Conservation (phyloP, 768 basidiomycete genomes). For the Mycena amicta region DNA sequence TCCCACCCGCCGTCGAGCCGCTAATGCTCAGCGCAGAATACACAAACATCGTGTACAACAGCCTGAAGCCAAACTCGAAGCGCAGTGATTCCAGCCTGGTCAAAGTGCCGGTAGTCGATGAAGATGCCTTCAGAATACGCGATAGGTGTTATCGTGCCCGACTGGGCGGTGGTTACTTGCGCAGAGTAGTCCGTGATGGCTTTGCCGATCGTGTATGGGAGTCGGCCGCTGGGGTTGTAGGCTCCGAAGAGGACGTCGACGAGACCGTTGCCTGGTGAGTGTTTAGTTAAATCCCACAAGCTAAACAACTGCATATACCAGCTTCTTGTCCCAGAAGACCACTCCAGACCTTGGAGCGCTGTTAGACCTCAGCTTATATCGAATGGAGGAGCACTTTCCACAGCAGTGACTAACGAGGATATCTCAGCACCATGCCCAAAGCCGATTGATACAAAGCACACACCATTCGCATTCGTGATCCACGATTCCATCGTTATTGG, state of each 20-base stretch:
- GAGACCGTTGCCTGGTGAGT: slow-evolving; percentile 50
- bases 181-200: slow-evolving; percentile 57
- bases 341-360: slow-evolving; percentile 43
- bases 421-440: background rate
- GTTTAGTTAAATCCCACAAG: background rate
- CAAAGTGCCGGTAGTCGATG: slow-evolving; percentile 63
- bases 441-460: background rate
- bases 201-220: slow-evolving; percentile 59
- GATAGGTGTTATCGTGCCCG: slow-evolving; percentile 45
- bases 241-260: slow-evolving; percentile 61
- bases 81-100: slow-evolving; percentile 48
- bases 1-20: slow-evolving; percentile 44
- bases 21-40: slow-evolving; percentile 48
- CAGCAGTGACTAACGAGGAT: slow-evolving; percentile 34
- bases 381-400: slow-evolving; percentile 28
- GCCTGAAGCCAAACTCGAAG: slow-evolving; percentile 53
- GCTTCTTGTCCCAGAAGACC: slow-evolving; percentile 67
- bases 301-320: slow-evolving; percentile 33
- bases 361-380: too few relatives aligned
- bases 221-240: slow-evolving; percentile 55
- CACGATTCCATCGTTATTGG: slow-evolving; percentile 59
- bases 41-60: slow-evolving; percentile 61
- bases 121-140: slow-evolving; percentile 61
- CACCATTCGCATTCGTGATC: slow-evolving; percentile 57
- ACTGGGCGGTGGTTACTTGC: slow-evolving; percentile 42